Evolutionary conservation across 345 rosid genomes (phyloP), one percentile per base, ranked within the genome.

Genomic region (Hirschfeldia incana): DNA sequence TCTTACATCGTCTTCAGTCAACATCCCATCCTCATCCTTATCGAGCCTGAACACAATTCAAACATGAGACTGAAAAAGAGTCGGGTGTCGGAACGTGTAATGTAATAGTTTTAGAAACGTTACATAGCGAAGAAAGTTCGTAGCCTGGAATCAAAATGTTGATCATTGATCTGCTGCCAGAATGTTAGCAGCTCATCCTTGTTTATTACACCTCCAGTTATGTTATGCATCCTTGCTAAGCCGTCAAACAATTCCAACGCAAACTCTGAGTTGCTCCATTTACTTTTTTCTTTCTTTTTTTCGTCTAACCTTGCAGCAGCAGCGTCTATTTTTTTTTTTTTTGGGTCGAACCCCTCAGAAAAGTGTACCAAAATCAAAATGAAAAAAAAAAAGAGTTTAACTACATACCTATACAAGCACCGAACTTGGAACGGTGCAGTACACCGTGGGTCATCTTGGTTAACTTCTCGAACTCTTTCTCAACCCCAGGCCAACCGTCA

Each of bases 71-170:
- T 42, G 13, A 8, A 42, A 8, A 42, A 42, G 49, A 42, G 49
- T 42, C 9, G 13, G 13, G 49, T 42, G 49, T 42, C 13, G 49
- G 49, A 42, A 0, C 49, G 4, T 42, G 13, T 36, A 36, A 36
- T 6, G 42, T 7, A 46, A 49, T 36, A 5, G 36, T 4, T 4
- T 0, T 1, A 34, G 15, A 17, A 16, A 69, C 33, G 33, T 78
- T 89, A 89, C 96, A 91, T 87, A 76, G 82, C 94, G 32, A 91
- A 89, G 86, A 91, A 91, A 83, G 85, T 86, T 62, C 83, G 84
- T 12, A 91, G 94, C 88, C 92, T 91, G 9, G 92, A 84, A 78
- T 91, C 94, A 42, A 91, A 91, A 73, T 92, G 85, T 71, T 87
- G 89, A 69, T 88, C 32, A 28, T 89, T 80, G 75, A 91, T 89